Evolutionary conservation across 2,329 filamentous ascomycete genomes (phyloP).

Genomic region (Arachnomyces sp.): DNA sequence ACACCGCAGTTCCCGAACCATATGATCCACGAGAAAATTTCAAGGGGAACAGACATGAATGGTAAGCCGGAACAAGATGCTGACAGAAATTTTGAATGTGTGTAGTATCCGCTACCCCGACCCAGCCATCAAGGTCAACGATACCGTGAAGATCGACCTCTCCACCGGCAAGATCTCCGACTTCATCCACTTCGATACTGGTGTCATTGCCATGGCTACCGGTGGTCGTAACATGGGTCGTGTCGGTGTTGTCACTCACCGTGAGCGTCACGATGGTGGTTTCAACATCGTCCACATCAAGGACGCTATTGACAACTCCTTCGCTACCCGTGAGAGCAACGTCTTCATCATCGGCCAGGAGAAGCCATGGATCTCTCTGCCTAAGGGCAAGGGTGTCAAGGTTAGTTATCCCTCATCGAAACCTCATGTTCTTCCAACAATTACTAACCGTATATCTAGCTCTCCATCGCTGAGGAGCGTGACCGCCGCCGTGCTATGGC

Average conservation of each 20-base stretch:
- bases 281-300: constrained; percentile 99
- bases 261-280: constrained; percentile 98
- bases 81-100: constrained; percentile 20
- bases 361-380: constrained; percentile 98
- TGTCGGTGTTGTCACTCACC: constrained; percentile 99
- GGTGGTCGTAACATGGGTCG: constrained; percentile 99
- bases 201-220: constrained; percentile 95
- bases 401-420: constrained; percentile 34
- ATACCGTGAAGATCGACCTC: constrained; percentile 99
- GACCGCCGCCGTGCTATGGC: constrained; percentile 81
- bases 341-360: constrained; percentile 98
- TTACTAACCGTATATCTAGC: constrained; percentile 39
- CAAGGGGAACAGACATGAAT: too few relatives aligned
- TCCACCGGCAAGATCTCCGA: constrained; percentile 95
- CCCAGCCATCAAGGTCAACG: constrained; percentile 98
- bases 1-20: constrained; percentile 20
- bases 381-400: constrained; percentile 99
- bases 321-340: constrained; percentile 98
- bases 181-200: constrained; percentile 98
- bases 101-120: constrained; percentile 97
- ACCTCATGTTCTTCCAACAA: neutral
- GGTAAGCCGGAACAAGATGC: constrained; percentile 13
- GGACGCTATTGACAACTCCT: constrained; percentile 99
- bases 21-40: constrained; percentile 18
- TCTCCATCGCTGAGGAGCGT: constrained; percentile 97